A percentile compares a stretch with the other conserved stretches of the same genome.
Conservation (phyloP, 805 yeast species). For the Starmerella stigmatis region DNA sequence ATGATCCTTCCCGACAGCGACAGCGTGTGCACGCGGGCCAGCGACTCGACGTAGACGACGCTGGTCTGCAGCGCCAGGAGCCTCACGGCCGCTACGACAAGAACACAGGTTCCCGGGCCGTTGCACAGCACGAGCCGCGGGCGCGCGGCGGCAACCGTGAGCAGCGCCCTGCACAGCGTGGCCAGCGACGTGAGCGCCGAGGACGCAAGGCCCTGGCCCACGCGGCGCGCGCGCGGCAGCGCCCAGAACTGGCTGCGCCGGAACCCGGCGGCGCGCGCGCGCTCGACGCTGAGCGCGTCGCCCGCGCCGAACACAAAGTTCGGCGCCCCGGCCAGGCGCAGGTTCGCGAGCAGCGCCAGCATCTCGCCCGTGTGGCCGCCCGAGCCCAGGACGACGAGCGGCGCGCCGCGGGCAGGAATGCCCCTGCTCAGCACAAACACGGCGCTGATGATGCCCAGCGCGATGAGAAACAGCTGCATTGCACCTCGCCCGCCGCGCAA, state of each 20-base stretch:
- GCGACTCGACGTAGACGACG: conserved; percentile 72
- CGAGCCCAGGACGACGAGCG: conserved; percentile 69
- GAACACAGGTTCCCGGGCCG: conserved; percentile 78
- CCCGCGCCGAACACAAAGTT: conserved; percentile 39
- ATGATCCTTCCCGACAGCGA: conserved; percentile 69
- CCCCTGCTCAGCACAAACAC: conserved; percentile 2
- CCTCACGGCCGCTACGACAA: conserved; percentile 37
- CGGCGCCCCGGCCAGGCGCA: conserved; percentile 26
- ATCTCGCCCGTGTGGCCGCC: conserved; percentile 98
- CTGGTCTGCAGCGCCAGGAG: conserved; percentile 33
- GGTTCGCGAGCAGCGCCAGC: conserved; percentile 50
- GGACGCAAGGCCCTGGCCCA: conserved; percentile 44
- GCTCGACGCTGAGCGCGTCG: conserved; percentile 40
- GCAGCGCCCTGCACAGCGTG: conserved; percentile 31
- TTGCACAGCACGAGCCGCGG: conserved; percentile 44
- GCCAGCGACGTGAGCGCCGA: conserved; percentile 39
- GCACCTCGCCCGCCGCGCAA: neutral
- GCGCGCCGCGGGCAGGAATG: conserved; percentile 8
- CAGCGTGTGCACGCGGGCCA: conserved; percentile 67
- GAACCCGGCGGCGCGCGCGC: conserved; percentile 23
- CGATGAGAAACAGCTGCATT: conserved; percentile 10
- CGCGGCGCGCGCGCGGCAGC: conserved; percentile 49
- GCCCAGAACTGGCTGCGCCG: conserved; percentile 24
- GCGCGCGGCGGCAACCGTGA: conserved; percentile 29
- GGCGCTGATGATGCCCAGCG: conserved; percentile 3